phyloP scores from a whole-genome alignment of 2,329 filamentous ascomycete genomes.

The Teratosphaeria nubilosa region DNA sequence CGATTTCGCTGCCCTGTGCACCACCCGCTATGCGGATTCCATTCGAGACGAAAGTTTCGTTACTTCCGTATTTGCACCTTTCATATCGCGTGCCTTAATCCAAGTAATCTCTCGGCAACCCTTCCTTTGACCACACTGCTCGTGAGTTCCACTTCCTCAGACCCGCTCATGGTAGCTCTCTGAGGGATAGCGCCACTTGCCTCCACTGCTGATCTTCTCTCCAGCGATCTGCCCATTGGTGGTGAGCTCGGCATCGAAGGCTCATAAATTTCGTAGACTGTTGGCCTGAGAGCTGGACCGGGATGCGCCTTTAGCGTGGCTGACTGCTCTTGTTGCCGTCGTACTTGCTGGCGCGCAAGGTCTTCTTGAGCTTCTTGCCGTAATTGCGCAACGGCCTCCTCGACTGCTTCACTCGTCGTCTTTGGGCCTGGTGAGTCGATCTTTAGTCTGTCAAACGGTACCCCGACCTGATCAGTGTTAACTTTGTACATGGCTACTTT shows the following conservation, averaged over 20 bases:
- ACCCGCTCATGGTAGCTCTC: neutral
- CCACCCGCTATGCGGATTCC: neutral
- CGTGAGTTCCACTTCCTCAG: slow-evolving; percentile 25
- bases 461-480: slow-evolving; percentile 57
- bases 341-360: neutral
- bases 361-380: slow-evolving; percentile 10
- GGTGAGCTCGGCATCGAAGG: slow-evolving; percentile 24
- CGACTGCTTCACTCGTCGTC: slow-evolving; percentile 9
- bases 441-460: slow-evolving; percentile 40
- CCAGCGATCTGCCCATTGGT: slow-evolving; percentile 19
- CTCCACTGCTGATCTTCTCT: slow-evolving; percentile 8
- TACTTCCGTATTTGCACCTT: neutral
- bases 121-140: slow-evolving; percentile 40
- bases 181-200: slow-evolving; percentile 4
- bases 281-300: neutral
- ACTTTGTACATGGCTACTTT: slow-evolving; percentile 66
- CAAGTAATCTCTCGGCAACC: slow-evolving; percentile 45
- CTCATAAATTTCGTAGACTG: slow-evolving; percentile 19
- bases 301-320: neutral
- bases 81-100: slow-evolving; percentile 26
- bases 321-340: neutral
- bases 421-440: slow-evolving; percentile 1
- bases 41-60: neutral
- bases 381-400: slow-evolving; percentile 19
- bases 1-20: neutral